Evolutionary conservation across 192 early-diverging fungal species (phyloP).

Genomic region (Rhizophlyctis rosea): DNA sequence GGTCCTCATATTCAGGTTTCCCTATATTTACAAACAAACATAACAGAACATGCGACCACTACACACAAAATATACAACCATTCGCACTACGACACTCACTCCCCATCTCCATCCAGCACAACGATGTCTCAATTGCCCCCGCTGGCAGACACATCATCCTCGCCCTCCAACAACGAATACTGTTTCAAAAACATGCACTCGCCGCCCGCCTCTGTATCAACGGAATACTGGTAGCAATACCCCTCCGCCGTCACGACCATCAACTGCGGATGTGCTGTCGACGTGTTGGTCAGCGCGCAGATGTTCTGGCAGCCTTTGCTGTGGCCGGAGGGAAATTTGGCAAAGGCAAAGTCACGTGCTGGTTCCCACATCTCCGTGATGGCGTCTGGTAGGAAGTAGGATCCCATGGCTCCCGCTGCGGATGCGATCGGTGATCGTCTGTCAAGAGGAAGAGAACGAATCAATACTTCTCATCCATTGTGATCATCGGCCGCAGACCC

Average conservation of each 20-base stretch:
- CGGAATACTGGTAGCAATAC: slow-evolving; percentile 84
- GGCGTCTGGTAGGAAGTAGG: slow-evolving; percentile 77
- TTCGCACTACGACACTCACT: too few relatives aligned
- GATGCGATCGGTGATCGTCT: slow-evolving; percentile 35
- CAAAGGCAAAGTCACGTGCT: slow-evolving; percentile 87
- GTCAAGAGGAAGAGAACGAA: not conserved
- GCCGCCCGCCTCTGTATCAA: slow-evolving; percentile 85
- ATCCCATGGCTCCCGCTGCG: slow-evolving; percentile 70
- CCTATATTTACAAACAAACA: too few relatives aligned
- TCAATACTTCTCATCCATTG: not conserved
- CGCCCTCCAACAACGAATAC: slow-evolving; percentile 44
- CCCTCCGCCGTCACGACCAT: slow-evolving; percentile 90
- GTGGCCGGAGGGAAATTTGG: slow-evolving; percentile 68
- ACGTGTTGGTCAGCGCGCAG: slow-evolving; percentile 33
- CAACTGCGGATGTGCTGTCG: slow-evolving; percentile 57
- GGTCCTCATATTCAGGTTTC: too few relatives aligned
- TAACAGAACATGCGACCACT: too few relatives aligned
- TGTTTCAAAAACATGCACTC: slow-evolving; percentile 83
- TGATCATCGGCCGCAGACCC: slow-evolving; percentile 9
- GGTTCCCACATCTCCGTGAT: slow-evolving; percentile 94
- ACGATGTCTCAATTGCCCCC: too few relatives aligned
- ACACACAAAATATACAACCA: too few relatives aligned
- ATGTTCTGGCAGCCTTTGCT: slow-evolving; percentile 40
- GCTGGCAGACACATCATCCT: too few relatives aligned
- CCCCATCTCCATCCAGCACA: too few relatives aligned